A percentile compares a stretch with the other conserved stretches of the same genome.
These are phyloP conservation scores for Cryptococcus sp. DNA, from an alignment of 1,284 basidiomycete species.

Conservation along the genomic window DNA sequence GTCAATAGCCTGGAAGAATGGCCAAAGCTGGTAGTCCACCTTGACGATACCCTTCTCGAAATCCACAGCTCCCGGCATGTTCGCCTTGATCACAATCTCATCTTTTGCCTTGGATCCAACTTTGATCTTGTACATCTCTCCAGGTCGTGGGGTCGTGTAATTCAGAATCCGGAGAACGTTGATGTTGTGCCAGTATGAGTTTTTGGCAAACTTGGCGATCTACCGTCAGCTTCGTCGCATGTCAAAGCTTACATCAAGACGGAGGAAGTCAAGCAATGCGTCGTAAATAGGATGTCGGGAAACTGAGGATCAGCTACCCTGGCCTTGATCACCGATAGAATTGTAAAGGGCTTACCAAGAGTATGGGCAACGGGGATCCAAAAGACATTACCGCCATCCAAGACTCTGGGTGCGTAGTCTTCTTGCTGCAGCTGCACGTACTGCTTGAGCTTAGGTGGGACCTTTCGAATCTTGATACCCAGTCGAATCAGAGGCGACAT, in stretches of 20 bases:
- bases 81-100: slow-evolving; percentile 31
- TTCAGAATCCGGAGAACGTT: slow-evolving; percentile 39
- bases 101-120: slow-evolving; percentile 27
- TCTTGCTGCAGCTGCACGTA: not conserved
- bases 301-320: slow-evolving; percentile 52
- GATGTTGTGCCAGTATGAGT: not conserved
- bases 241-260: slow-evolving; percentile 52
- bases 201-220: not conserved
- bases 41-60: slow-evolving; percentile 47
- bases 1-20: slow-evolving; percentile 88
- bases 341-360: slow-evolving; percentile 25
- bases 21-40: slow-evolving; percentile 85
- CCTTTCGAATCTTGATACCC: not conserved
- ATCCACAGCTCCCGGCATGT: slow-evolving; percentile 50
- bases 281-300: slow-evolving; percentile 89
- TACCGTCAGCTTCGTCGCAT: not conserved
- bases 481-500: slow-evolving; percentile 42
- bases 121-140: slow-evolving; percentile 53
- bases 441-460: not conserved
- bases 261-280: slow-evolving; percentile 86
- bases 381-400: slow-evolving; percentile 69
- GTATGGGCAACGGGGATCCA: slow-evolving; percentile 89
- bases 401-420: slow-evolving; percentile 11
- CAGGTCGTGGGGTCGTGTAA: slow-evolving; percentile 74
- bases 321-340: too few species aligned